Conservation (phyloP, 2,329 filamentous ascomycete genomes). For the Epichloe glyceriae region DNA sequence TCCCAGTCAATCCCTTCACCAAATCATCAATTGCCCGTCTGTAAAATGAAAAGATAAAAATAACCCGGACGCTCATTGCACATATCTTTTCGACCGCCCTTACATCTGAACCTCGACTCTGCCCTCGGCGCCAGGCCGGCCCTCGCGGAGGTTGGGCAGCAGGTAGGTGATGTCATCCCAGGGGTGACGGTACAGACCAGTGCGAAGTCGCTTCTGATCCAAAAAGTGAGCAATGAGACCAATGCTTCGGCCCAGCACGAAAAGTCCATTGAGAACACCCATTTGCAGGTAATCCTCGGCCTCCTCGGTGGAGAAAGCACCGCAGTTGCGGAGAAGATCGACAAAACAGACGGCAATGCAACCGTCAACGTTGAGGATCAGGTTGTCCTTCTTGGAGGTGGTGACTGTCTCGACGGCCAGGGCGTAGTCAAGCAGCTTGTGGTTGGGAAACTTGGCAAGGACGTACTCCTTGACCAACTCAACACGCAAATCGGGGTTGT, state of each 20-base stretch:
- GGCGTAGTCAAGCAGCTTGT: conserved; percentile 98
- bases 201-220: conserved; percentile 98
- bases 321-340: conserved; percentile 92
- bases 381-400: conserved; percentile 99
- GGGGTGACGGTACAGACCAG: conserved; percentile 96
- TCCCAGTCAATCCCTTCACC: conserved; percentile 10
- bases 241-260: conserved; percentile 92
- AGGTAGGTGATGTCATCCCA: conserved; percentile 98
- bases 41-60: conserved; percentile 7
- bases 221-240: conserved; percentile 99
- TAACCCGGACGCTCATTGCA: conserved; percentile 14
- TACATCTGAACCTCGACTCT: conserved; percentile 81
- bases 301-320: conserved; percentile 90
- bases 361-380: conserved; percentile 97
- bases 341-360: conserved; percentile 98
- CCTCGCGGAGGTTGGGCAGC: conserved; percentile 64
- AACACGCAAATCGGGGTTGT: conserved; percentile 99
- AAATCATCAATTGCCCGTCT: conserved; percentile 21
- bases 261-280: conserved; percentile 98
- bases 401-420: conserved; percentile 96
- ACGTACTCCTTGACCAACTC: conserved; percentile 99
- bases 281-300: conserved; percentile 98
- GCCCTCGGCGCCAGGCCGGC: conserved; percentile 63
- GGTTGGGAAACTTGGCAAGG: conserved; percentile 90
- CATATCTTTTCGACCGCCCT: conserved; percentile 9